These are phyloP conservation scores for Fraxinus excelsior DNA, from an alignment of 257 asterid genomes.

Conservation along the genomic window DNA sequence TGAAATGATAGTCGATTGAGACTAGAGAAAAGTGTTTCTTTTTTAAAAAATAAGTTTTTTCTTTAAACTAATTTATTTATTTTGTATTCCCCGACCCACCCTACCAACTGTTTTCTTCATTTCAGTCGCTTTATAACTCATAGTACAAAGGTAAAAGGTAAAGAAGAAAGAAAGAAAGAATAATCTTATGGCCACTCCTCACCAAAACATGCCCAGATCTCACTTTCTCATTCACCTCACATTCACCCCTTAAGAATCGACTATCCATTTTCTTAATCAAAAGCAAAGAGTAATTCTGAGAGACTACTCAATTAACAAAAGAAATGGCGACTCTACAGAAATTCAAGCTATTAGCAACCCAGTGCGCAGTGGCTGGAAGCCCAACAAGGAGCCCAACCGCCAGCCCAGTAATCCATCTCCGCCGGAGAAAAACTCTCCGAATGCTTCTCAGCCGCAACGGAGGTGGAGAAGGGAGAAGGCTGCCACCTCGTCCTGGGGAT, in stretches of 20 bases:
- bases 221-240: constrained; percentile 24
- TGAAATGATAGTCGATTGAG: no score
- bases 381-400: constrained; percentile 78
- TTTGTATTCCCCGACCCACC: no score
- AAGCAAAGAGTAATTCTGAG: not conserved
- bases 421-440: constrained; percentile 80
- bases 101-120: not conserved
- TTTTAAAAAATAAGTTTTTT: no score
- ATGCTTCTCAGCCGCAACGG: constrained; percentile 71
- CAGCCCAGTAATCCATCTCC: constrained; percentile 86
- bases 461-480: not conserved
- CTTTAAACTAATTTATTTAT: no score
- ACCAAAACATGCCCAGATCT: constrained; percentile 45
- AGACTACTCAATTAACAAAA: not conserved
- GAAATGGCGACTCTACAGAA: constrained; percentile 76
- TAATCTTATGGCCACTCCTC: constrained; percentile 30
- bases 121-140: not conserved
- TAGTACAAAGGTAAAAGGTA: not conserved
- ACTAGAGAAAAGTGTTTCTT: no score
- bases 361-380: constrained; percentile 79
- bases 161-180: not conserved
- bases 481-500: constrained; percentile 18
- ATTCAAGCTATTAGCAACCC: constrained; percentile 79
- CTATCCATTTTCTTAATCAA: not conserved
- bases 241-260: constrained; percentile 7